A percentile compares a stretch with the other conserved stretches of the same genome.
Evolutionary conservation across 1,139 yeast genomes (phyloP).

Genomic region (Blastobotrys buckinghamii): DNA sequence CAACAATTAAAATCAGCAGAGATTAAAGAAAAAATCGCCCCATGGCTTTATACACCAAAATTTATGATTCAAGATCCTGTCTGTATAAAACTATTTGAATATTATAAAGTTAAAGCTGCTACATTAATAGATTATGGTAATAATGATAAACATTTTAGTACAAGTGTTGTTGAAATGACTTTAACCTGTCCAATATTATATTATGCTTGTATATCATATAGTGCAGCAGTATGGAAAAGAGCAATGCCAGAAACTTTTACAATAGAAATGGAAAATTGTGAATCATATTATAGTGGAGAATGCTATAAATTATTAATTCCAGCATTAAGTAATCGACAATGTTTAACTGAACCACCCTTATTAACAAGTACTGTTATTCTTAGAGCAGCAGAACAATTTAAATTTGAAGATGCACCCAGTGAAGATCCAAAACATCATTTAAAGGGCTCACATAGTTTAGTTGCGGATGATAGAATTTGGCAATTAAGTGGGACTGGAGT

Average conservation of each 20-base stretch:
- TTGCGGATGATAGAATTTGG: constrained; percentile 6
- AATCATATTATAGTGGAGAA: constrained; percentile 1
- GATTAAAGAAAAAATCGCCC: neutral
- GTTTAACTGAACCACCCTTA: constrained; percentile 4
- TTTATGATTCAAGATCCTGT: constrained; percentile 1
- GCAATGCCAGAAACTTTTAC: neutral
- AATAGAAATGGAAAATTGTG: neutral
- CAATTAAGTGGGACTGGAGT: constrained; percentile 7
- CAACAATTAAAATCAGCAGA: neutral
- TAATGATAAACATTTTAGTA: constrained; percentile 4
- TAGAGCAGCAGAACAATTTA: constrained; percentile 5
- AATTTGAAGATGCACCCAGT: neutral
- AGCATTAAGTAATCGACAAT: constrained; percentile 1
- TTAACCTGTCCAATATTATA: constrained; percentile 6
- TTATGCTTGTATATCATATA: constrained; percentile 1
- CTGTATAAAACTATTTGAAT: constrained; percentile 1
- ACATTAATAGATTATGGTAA: constrained; percentile 2
- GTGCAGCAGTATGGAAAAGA: constrained; percentile 5
- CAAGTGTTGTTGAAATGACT: constrained; percentile 1
- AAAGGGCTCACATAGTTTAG: constrained; percentile 1
- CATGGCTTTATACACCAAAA: constrained; percentile 1
- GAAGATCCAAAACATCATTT: constrained; percentile 7
- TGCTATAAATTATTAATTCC: constrained; percentile 7
- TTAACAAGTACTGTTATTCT: constrained; percentile 3
- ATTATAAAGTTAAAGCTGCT: neutral